These are phyloP conservation scores for Ramaria rubella DNA, from an alignment of 768 basidiomycete genomes.

Conservation along the genomic window DNA sequence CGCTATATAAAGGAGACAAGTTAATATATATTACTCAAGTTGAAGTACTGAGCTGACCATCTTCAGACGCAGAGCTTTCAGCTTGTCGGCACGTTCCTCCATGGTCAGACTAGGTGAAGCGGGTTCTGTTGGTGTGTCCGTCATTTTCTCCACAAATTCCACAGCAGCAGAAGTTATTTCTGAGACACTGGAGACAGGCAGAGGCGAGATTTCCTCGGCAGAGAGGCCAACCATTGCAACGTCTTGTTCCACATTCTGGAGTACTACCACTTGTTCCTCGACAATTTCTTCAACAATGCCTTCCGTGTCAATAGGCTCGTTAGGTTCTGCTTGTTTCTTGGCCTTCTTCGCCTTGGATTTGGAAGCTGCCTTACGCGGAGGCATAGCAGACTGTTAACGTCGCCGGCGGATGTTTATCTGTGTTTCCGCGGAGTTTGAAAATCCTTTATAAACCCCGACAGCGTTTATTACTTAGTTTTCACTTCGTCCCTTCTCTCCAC, in stretches of 20 bases:
- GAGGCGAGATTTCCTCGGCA: neutral
- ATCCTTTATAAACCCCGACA: neutral
- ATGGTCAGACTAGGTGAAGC: slow-evolving; percentile 36
- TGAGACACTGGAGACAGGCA: neutral
- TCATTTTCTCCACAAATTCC: slow-evolving; percentile 22
- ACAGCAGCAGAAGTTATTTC: slow-evolving; percentile 7
- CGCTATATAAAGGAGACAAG: slow-evolving; percentile 40
- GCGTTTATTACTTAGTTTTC: neutral
- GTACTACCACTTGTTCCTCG: slow-evolving; percentile 6
- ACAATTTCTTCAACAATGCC: slow-evolving; percentile 9
- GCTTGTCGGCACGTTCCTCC: slow-evolving; percentile 70
- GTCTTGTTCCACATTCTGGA: slow-evolving; percentile 7
- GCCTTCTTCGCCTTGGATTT: slow-evolving; percentile 11
- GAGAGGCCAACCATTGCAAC: neutral
- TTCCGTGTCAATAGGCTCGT: neutral
- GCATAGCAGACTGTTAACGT: slow-evolving; percentile 13
- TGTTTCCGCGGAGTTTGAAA: neutral
- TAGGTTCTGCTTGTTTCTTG: slow-evolving; percentile 10
- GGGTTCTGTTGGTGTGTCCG: slow-evolving; percentile 11
- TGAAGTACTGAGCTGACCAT: slow-evolving; percentile 48
- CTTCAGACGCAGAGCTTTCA: slow-evolving; percentile 67
- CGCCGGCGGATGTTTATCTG: no score
- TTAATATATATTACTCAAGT: neutral
- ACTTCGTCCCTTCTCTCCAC: neutral
- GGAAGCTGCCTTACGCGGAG: slow-evolving; percentile 10